Percentiles rank a stretch among this genome's conserved stretches.
Evolutionary conservation across 495 filamentous ascomycete genomes (phyloP).

Genomic region (Corynascus novoguineensis): DNA sequence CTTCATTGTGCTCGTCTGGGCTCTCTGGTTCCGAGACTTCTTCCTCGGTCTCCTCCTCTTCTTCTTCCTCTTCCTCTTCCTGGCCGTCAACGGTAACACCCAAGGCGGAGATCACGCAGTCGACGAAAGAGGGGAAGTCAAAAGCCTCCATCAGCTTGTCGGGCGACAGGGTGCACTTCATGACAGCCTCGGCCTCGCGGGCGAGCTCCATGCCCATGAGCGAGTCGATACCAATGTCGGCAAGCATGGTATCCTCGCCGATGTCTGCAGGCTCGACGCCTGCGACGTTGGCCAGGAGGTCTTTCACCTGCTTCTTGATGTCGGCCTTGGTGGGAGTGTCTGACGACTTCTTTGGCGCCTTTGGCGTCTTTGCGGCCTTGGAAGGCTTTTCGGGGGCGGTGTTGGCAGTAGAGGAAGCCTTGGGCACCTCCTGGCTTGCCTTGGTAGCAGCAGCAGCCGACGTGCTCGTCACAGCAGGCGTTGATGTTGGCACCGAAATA

Average conservation of each 20-base stretch:
- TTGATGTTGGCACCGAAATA: background rate
- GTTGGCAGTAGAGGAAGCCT: background rate
- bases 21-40: background rate
- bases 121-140: slow-evolving; percentile 17
- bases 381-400: background rate
- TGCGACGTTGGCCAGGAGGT: background rate
- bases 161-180: slow-evolving; percentile 37
- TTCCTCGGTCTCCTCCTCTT: background rate
- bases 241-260: slow-evolving; percentile 32
- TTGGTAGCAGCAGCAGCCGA: background rate
- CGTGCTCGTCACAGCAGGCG: background rate
- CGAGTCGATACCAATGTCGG: slow-evolving; percentile 54
- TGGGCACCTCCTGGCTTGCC: background rate
- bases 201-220: slow-evolving; percentile 53
- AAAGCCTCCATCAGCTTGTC: slow-evolving; percentile 36
- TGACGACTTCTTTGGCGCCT: background rate
- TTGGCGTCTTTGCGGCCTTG: slow-evolving; percentile 14
- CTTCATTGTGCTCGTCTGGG: background rate
- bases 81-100: background rate
- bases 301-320: slow-evolving; percentile 23
- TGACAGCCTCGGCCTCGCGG: slow-evolving; percentile 42
- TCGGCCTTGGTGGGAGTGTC: slow-evolving; percentile 10
- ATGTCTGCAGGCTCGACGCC: slow-evolving; percentile 30
- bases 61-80: background rate
- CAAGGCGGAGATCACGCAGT: background rate